phyloP scores from a whole-genome alignment of 495 filamentous ascomycete species.

The Penicillium verhagenii region DNA sequence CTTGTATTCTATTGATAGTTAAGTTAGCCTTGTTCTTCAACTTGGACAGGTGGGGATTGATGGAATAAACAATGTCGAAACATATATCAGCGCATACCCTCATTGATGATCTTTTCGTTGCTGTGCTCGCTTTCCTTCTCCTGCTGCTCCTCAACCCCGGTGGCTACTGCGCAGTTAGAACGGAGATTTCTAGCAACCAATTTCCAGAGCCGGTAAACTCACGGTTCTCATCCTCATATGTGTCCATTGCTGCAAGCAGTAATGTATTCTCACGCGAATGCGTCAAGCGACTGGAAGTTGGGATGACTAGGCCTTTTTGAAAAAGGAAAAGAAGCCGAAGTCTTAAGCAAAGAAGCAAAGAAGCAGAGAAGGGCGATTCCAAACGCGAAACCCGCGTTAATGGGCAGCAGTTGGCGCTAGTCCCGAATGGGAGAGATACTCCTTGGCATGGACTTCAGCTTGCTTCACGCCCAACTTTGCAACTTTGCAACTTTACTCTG shows the following conservation, averaged over 20 bases:
- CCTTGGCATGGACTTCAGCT: slow-evolving; percentile 30
- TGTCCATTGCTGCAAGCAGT: slow-evolving; percentile 30
- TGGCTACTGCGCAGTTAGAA: slow-evolving; percentile 23
- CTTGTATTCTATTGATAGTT: slow-evolving; percentile 76
- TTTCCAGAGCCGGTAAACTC: slow-evolving; percentile 5
- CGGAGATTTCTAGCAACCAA: slow-evolving; percentile 12
- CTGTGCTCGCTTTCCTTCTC: slow-evolving; percentile 68
- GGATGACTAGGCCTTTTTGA: neutral
- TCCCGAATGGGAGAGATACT: slow-evolving; percentile 10
- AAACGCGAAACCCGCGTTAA: slow-evolving; percentile 39
- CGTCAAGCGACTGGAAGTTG: neutral
- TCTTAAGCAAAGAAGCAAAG: slow-evolving; percentile 1
- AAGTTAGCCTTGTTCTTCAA: neutral
- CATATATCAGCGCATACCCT: slow-evolving; percentile 57
- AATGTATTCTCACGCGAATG: neutral
- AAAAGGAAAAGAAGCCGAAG: neutral
- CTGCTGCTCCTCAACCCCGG: slow-evolving; percentile 52
- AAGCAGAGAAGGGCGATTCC: slow-evolving; percentile 17
- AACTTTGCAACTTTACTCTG: slow-evolving; percentile 10
- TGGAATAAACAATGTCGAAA: neutral
- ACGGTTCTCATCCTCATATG: slow-evolving; percentile 40
- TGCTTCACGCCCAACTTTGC: neutral
- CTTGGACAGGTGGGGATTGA: neutral
- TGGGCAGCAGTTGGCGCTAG: slow-evolving; percentile 29
- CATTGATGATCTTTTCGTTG: slow-evolving; percentile 86